Evolutionary conservation across 1,284 basidiomycete genomes (phyloP).

Genomic region (Fomitopsis pinicola): DNA sequence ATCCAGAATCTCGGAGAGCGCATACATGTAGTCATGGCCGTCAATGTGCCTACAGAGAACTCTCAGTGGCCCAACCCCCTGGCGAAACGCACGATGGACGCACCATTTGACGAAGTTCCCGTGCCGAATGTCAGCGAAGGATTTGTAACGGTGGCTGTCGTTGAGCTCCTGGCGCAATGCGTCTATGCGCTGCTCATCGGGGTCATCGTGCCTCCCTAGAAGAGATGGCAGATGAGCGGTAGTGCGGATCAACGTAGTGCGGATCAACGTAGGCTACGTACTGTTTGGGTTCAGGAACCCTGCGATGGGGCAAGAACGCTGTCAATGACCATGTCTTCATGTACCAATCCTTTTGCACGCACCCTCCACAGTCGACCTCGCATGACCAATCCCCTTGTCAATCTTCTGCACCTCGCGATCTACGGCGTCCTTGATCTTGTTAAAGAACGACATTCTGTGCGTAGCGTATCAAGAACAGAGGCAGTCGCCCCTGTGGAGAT

Average conservation of each 20-base stretch:
- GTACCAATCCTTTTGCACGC: background rate
- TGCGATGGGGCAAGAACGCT: slow-evolving; percentile 21
- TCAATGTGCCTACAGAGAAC: slow-evolving; percentile 67
- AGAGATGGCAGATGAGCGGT: background rate
- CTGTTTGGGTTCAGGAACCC: slow-evolving; percentile 58
- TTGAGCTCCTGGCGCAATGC: slow-evolving; percentile 67
- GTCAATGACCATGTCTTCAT: background rate
- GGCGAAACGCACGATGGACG: slow-evolving; percentile 13
- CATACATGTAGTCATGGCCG: slow-evolving; percentile 93
- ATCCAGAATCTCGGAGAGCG: slow-evolving; percentile 85
- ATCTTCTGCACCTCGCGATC: slow-evolving; percentile 15
- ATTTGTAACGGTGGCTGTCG: slow-evolving; percentile 76
- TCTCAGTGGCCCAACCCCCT: background rate
- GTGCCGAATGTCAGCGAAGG: slow-evolving; percentile 71
- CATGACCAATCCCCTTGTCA: slow-evolving; percentile 26
- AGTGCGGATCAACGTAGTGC: slow-evolving; percentile 2
- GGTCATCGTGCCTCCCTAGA: slow-evolving; percentile 72
- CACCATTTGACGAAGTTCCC: slow-evolving; percentile 86
- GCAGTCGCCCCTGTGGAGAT: too few relatives aligned
- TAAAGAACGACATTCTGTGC: slow-evolving; percentile 5
- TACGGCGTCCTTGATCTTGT: slow-evolving; percentile 18
- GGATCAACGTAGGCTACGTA: slow-evolving; percentile 27
- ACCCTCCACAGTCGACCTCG: slow-evolving; percentile 29
- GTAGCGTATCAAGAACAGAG: background rate
- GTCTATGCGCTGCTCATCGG: slow-evolving; percentile 65